A percentile compares a stretch with the other conserved stretches of the same genome.
Conservation (phyloP, 345 rosid species). For the Brassica nigra region DNA sequence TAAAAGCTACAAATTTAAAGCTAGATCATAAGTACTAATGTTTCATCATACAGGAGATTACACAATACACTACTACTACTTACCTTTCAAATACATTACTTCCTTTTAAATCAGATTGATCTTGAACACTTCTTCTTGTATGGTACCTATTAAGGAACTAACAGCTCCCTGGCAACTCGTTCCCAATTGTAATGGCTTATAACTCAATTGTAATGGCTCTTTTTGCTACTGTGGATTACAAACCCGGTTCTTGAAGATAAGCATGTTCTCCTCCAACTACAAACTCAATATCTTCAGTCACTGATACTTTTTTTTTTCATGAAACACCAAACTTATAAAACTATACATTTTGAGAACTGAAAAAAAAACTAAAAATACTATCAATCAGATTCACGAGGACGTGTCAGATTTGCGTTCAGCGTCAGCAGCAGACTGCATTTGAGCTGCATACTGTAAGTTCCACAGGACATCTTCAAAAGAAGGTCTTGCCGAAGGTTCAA, state of each 20-base stretch:
- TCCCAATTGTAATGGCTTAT: not conserved
- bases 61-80: slow-evolving; percentile 23
- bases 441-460: slow-evolving; percentile 93
- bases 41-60: slow-evolving; percentile 30
- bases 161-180: no score
- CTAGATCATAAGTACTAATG: slow-evolving; percentile 14
- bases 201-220: not conserved
- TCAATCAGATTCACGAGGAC: slow-evolving; percentile 43
- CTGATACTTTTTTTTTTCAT: not conserved
- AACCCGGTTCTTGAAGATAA: not conserved
- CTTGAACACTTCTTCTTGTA: not conserved
- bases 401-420: slow-evolving; percentile 81
- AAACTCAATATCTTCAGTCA: not conserved
- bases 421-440: slow-evolving; percentile 84
- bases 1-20: slow-evolving; percentile 22
- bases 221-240: not conserved
- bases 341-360: slow-evolving; percentile 16
- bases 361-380: not conserved
- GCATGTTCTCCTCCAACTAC: not conserved
- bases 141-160: no score
- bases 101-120: not conserved
- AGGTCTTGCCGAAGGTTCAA: slow-evolving; percentile 71
- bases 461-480: slow-evolving; percentile 90
- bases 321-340: not conserved
- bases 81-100: no score